Evolutionary conservation across 345 rosid genomes (phyloP).

Genomic region (Barbarea vulgaris): DNA sequence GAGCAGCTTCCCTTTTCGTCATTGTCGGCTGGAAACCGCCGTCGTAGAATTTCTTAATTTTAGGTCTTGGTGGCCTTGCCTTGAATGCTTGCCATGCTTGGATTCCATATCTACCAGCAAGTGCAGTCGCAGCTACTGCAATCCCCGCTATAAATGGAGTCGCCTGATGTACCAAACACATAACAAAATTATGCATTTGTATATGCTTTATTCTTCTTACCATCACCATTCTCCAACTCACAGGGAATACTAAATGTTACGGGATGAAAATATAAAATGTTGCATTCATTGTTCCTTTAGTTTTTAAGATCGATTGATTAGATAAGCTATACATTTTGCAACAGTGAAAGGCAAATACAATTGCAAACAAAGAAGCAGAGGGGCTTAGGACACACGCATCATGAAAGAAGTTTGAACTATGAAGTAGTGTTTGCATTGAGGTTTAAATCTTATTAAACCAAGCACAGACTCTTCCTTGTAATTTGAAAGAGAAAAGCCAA

Average conservation of each 20-base stretch:
- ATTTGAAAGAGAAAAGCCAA: not conserved
- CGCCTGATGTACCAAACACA: conserved; percentile 49
- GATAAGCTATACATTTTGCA: not conserved
- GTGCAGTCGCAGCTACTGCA: conserved; percentile 86
- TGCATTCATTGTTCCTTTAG: not conserved
- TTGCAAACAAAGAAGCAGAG: not conserved
- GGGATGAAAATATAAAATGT: not conserved
- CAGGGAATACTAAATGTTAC: not conserved
- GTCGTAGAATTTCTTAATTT: conserved; percentile 62
- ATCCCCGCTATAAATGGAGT: conserved; percentile 80
- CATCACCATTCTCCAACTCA: not conserved
- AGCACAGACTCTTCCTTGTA: not conserved
- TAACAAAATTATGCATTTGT: not conserved
- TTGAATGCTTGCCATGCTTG: conserved; percentile 90
- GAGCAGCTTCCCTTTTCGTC: conserved; percentile 84
- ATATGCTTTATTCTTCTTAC: not conserved
- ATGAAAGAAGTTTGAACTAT: not conserved
- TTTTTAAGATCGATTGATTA: not conserved
- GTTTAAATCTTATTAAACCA: not conserved
- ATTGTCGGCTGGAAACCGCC: conserved; percentile 80
- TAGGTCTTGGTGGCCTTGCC: conserved; percentile 60
- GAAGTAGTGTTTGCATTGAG: not conserved
- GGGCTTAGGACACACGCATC: not conserved
- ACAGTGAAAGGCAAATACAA: not conserved
- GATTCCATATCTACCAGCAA: conserved; percentile 80